phyloP scores from a whole-genome alignment of 2,329 filamentous ascomycete genomes.

The Claviceps monticola region DNA sequence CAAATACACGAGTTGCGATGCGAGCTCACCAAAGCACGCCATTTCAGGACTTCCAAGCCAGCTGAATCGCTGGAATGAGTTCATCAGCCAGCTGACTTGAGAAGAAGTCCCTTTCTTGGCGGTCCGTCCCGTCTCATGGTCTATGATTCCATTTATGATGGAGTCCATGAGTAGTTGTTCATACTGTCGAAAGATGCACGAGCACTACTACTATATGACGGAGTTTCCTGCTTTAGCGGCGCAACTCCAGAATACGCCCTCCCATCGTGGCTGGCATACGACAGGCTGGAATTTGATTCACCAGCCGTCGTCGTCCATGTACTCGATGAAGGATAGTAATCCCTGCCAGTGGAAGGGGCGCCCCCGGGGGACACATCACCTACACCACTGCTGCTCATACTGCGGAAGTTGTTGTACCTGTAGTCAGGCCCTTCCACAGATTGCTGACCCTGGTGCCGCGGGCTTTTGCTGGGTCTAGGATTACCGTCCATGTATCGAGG shows the following conservation, averaged over 20 bases:
- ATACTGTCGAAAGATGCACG: slow-evolving; percentile 34
- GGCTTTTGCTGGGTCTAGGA: slow-evolving; percentile 41
- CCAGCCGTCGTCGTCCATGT: slow-evolving; percentile 39
- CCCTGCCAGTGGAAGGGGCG: slow-evolving; percentile 22
- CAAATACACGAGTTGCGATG: not conserved
- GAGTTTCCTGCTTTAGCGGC: slow-evolving; percentile 21
- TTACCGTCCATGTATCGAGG: slow-evolving; percentile 43
- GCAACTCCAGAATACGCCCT: slow-evolving; percentile 12
- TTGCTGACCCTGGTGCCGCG: slow-evolving; percentile 38
- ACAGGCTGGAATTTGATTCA: slow-evolving; percentile 28
- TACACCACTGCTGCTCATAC: slow-evolving; percentile 15
- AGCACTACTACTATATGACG: slow-evolving; percentile 26
- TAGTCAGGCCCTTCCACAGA: slow-evolving; percentile 43
- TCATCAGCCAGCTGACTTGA: not conserved
- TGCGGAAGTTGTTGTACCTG: slow-evolving; percentile 35
- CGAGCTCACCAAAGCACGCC: not conserved
- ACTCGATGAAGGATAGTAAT: slow-evolving; percentile 39
- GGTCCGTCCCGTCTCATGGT: not conserved
- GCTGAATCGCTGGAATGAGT: not conserved
- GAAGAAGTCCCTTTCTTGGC: not conserved
- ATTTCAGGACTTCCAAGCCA: not conserved
- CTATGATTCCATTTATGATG: slow-evolving; percentile 21
- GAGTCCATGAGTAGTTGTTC: slow-evolving; percentile 45
- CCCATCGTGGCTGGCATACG: slow-evolving; percentile 31
- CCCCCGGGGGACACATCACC: slow-evolving; percentile 19